Evolutionary conservation across 139 green algal genomes (phyloP).

Genomic region (Dunaliella sp.): DNA sequence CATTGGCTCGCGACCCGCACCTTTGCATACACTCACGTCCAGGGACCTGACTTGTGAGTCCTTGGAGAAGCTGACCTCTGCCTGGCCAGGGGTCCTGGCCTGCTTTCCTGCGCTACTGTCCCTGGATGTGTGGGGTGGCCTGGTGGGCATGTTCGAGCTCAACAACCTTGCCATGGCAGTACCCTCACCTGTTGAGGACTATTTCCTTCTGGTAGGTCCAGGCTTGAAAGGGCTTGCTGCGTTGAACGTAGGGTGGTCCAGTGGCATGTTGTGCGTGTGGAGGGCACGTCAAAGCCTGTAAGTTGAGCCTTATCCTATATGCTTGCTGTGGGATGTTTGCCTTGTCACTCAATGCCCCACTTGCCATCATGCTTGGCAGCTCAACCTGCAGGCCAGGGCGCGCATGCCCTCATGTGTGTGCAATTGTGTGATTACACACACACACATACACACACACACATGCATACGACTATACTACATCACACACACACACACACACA

Average conservation of each 20-base stretch:
- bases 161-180: conserved; percentile 88
- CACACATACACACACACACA: not conserved
- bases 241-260: too few relatives aligned
- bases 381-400: too few relatives aligned
- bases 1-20: not conserved
- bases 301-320: too few relatives aligned
- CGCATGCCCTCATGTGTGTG: too few relatives aligned
- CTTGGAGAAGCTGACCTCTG: conserved; percentile 63
- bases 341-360: too few relatives aligned
- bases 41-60: conserved; percentile 72
- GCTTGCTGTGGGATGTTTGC: too few relatives aligned
- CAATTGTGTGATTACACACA: not conserved
- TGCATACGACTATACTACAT: too few relatives aligned
- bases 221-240: too few relatives aligned
- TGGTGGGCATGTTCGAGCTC: conserved; percentile 96
- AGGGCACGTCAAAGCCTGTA: too few relatives aligned
- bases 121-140: conserved; percentile 33
- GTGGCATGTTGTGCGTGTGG: too few relatives aligned
- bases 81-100: conserved; percentile 8
- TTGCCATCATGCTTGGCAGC: too few relatives aligned
- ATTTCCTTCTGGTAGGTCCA: conserved; percentile 62
- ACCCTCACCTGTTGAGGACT: conserved; percentile 65
- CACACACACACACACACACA: not conserved
- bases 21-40: too few relatives aligned
- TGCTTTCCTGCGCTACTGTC: conserved; percentile 11